Percentiles rank a stretch among this genome's conserved stretches.
Conservation (phyloP, 202 grass and related monocot species). For the Brachypodium distachyon region DNA sequence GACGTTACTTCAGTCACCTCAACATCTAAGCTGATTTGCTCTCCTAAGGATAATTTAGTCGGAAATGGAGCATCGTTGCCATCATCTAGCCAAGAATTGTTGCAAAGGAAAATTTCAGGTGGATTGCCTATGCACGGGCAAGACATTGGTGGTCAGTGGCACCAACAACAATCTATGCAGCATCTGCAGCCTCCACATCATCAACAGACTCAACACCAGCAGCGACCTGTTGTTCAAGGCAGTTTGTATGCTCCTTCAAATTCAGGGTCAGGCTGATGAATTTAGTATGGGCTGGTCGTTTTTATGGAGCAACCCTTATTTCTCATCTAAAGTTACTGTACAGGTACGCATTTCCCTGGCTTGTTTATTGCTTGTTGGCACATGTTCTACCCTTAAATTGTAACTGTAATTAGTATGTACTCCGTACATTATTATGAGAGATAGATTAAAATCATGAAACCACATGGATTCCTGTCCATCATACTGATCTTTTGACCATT, state of each 20-base stretch:
- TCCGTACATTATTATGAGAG: neutral
- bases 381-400: neutral
- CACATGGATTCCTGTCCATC: too few relatives aligned
- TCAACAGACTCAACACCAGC: constrained; percentile 40
- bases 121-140: constrained; percentile 32
- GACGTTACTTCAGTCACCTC: constrained; percentile 15
- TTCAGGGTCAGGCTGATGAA: constrained; percentile 46
- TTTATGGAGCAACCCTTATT: constrained; percentile 6
- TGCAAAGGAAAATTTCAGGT: constrained; percentile 35
- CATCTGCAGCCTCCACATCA: constrained; percentile 36
- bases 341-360: constrained; percentile 20
- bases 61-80: constrained; percentile 20
- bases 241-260: constrained; percentile 51
- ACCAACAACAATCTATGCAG: constrained; percentile 36
- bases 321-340: constrained; percentile 45
- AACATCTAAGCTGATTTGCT: neutral
- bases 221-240: constrained; percentile 37
- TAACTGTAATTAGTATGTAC: neutral
- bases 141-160: constrained; percentile 35
- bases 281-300: neutral
- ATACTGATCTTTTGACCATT: constrained; percentile 13
- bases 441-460: neutral
- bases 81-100: constrained; percentile 31
- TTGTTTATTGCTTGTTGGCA: neutral
- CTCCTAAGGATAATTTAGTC: constrained; percentile 12